Evolutionary conservation across 1,139 yeast species (phyloP).

Genomic region (Kodamaea alishanica): DNA sequence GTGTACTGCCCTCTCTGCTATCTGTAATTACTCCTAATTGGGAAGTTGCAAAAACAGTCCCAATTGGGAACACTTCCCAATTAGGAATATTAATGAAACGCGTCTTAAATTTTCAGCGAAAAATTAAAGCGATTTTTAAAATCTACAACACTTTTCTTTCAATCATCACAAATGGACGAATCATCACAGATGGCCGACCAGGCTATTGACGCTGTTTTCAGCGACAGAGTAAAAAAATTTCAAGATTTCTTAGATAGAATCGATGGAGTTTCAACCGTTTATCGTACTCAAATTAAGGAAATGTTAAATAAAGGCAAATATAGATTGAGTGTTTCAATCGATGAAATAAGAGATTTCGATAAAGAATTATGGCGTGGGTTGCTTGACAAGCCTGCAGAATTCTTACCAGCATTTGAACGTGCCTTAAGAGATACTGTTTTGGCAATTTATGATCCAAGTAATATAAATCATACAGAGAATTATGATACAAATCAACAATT

Average conservation of each 20-base stretch:
- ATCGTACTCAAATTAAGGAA: constrained; percentile 64
- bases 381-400: constrained; percentile 76
- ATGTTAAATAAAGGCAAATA: constrained; percentile 66
- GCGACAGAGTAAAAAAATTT: constrained; percentile 83
- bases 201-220: constrained; percentile 50
- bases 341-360: constrained; percentile 85
- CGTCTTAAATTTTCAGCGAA: constrained; percentile 17
- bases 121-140: constrained; percentile 6
- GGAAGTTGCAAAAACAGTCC: constrained; percentile 18
- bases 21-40: background rate
- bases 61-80: constrained; percentile 16
- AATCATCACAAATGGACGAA: constrained; percentile 17
- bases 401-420: constrained; percentile 81
- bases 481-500: constrained; percentile 64
- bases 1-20: no score
- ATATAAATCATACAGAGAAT: constrained; percentile 41
- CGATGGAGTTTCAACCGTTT: constrained; percentile 50
- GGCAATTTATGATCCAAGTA: constrained; percentile 58
- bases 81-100: constrained; percentile 29
- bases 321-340: constrained; percentile 73
- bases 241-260: constrained; percentile 76
- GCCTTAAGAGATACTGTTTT: constrained; percentile 81
- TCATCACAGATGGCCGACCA: constrained; percentile 23
- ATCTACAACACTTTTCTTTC: constrained; percentile 6
- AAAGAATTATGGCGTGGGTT: constrained; percentile 75